Evolutionary conservation across 108 stramenopile species (phyloP).

Genomic region (Pinguiococcus pyrenoidosus): DNA sequence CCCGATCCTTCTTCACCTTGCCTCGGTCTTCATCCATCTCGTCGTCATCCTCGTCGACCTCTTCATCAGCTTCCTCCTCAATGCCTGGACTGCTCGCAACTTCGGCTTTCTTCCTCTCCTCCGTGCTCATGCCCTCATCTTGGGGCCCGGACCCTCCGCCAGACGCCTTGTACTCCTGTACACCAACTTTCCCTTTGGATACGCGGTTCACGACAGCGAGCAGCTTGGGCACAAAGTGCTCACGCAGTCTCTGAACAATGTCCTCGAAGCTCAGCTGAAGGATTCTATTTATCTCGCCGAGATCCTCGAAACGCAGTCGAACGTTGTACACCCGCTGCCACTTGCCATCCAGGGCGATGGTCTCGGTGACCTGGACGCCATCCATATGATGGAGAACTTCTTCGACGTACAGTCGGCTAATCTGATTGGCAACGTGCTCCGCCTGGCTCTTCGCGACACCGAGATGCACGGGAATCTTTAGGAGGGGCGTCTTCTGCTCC

Average conservation of each 20-base stretch:
- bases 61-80: constrained; percentile 37
- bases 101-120: background rate
- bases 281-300: constrained; percentile 64
- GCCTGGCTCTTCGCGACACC: constrained; percentile 47
- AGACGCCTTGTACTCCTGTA: constrained; percentile 10
- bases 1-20: constrained; percentile 30
- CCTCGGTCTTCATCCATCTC: constrained; percentile 34
- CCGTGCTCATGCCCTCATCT: background rate
- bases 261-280: constrained; percentile 69
- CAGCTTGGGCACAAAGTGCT: constrained; percentile 57
- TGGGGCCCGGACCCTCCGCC: background rate
- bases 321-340: constrained; percentile 50
- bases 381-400: constrained; percentile 63
- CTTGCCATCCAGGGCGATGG: background rate
- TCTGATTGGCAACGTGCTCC: constrained; percentile 48
- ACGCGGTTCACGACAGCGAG: constrained; percentile 43
- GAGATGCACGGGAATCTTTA: constrained; percentile 67
- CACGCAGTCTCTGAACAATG: constrained; percentile 53
- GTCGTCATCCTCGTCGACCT: constrained; percentile 59
- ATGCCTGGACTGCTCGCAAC: background rate
- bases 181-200: constrained; percentile 1
- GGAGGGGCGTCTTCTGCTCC: constrained; percentile 81
- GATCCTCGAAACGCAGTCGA: constrained; percentile 59
- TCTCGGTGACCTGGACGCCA: constrained; percentile 20
- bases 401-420: constrained; percentile 49